Evolutionary conservation across 331 rosid genomes (phyloP).

Genomic region (Rosa hybrid): DNA sequence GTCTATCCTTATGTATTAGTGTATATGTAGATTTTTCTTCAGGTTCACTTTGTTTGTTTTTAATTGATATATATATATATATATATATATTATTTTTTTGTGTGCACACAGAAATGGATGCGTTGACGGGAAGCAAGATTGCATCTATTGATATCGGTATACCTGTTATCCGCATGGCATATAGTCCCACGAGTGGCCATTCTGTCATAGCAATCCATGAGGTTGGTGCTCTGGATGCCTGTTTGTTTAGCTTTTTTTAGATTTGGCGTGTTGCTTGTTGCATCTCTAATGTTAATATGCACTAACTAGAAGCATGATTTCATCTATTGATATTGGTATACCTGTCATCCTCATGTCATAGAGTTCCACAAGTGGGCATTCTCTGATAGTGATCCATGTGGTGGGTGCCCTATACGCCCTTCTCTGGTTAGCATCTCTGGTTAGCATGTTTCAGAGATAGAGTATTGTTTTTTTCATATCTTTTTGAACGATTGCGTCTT

Average conservation of each 20-base stretch:
- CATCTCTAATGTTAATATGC: background rate
- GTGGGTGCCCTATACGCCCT: slow-evolving; percentile 39
- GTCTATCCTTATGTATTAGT: background rate
- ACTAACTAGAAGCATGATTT: background rate
- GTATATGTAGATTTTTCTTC: background rate
- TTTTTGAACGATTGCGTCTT: background rate
- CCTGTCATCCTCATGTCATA: slow-evolving; percentile 88
- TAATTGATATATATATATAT: background rate
- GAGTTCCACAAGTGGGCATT: slow-evolving; percentile 78
- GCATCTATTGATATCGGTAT: slow-evolving; percentile 90
- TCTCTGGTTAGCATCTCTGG: slow-evolving; percentile 22
- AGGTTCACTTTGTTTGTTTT: slow-evolving; percentile 7
- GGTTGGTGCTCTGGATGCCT: slow-evolving; percentile 47
- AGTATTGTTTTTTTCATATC: background rate
- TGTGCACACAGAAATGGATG: slow-evolving; percentile 74
- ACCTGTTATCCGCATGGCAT: slow-evolving; percentile 91
- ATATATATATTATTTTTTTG: background rate
- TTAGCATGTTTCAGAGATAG: slow-evolving; percentile 2
- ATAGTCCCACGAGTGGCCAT: slow-evolving; percentile 88
- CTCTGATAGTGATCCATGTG: slow-evolving; percentile 84
- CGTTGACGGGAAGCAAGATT: slow-evolving; percentile 90
- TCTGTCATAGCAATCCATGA: slow-evolving; percentile 85
- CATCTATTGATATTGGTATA: slow-evolving; percentile 85
- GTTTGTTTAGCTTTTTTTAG: slow-evolving; percentile 20
- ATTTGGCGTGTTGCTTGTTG: slow-evolving; percentile 1